These are phyloP conservation scores for Tausonia pullulans DNA, from an alignment of 1,284 basidiomycete genomes.

Conservation along the genomic window DNA sequence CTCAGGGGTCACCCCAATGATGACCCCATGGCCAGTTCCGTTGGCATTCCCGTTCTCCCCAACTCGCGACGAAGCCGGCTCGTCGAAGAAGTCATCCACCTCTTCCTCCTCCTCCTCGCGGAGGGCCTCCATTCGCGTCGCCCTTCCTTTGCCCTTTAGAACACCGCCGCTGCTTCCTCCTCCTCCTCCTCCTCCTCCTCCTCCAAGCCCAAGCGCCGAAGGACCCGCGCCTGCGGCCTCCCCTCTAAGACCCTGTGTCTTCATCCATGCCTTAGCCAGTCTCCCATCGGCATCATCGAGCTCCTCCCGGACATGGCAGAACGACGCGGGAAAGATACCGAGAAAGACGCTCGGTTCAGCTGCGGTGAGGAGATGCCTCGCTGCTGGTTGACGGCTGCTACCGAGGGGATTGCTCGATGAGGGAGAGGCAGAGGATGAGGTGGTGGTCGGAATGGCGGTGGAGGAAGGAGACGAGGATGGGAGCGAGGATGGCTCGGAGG, in stretches of 20 bases:
- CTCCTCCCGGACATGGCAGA: conserved; percentile 79
- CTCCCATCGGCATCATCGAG: conserved; percentile 79
- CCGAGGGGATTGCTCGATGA: not conserved
- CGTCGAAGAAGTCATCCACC: conserved; percentile 13
- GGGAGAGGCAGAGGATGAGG: not conserved
- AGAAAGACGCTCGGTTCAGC: conserved; percentile 71
- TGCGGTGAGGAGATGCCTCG: conserved; percentile 15
- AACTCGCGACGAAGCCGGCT: too few relatives aligned
- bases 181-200: conserved; percentile 14
- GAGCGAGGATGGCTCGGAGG: conserved; percentile 14
- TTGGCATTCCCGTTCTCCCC: too few relatives aligned
- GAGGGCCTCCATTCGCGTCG: conserved; percentile 46
- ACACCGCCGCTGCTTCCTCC: conserved; percentile 13
- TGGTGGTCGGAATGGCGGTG: conserved; percentile 6
- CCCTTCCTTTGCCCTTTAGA: conserved; percentile 11
- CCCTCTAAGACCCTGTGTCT: not conserved
- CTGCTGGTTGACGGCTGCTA: conserved; percentile 3
- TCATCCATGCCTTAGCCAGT: conserved; percentile 38
- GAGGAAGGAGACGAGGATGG: conserved; percentile 20
- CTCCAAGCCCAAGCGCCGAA: conserved; percentile 22
- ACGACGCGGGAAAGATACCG: conserved; percentile 87
- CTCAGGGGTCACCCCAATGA: conserved; percentile 10
- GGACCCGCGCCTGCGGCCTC: too few relatives aligned
- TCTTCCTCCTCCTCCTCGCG: conserved; percentile 62
- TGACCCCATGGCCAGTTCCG: too few relatives aligned